These are phyloP conservation scores for Pichia sorboxylosa DNA, from an alignment of 1,139 yeast species.

Conservation along the genomic window DNA sequence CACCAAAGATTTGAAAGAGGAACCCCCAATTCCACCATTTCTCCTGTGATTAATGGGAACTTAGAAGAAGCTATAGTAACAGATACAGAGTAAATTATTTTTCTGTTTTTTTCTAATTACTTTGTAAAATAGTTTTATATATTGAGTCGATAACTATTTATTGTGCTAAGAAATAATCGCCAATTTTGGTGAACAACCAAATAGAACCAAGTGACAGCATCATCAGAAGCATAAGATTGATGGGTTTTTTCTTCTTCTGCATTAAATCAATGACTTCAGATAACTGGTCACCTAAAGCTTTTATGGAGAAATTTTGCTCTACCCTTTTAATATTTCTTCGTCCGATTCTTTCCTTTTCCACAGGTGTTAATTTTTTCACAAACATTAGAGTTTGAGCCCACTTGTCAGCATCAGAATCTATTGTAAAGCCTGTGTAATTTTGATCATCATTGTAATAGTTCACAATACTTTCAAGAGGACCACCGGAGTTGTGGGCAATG, in stretches of 20 bases:
- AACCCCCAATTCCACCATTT: no score
- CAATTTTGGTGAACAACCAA: no score
- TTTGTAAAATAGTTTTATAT: no score
- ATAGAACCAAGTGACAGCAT: no score
- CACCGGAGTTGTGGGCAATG: conserved; percentile 80
- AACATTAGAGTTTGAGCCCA: conserved; percentile 57
- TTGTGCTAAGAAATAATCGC: no score
- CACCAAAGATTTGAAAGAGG: no score
- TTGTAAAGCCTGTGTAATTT: conserved; percentile 68
- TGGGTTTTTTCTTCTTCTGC: no score
- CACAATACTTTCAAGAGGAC: conserved; percentile 75
- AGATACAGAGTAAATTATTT: conserved; percentile 18
- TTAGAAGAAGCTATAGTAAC: conserved; percentile 23
- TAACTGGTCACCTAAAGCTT: conserved; percentile 15
- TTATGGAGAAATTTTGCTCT: conserved; percentile 17
- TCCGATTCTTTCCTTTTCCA: conserved; percentile 21
- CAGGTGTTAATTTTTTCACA: conserved; percentile 24
- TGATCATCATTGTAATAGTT: conserved; percentile 22
- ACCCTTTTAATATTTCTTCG: conserved; percentile 14
- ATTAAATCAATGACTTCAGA: conserved; percentile 10
- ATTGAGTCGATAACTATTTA: no score
- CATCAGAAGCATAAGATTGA: no score
- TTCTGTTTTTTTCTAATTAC: not conserved
- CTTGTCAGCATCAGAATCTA: conserved; percentile 37
- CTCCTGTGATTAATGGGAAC: no score